phyloP scores from a whole-genome alignment of 1,284 basidiomycete species.

The Trametes pubescens region DNA sequence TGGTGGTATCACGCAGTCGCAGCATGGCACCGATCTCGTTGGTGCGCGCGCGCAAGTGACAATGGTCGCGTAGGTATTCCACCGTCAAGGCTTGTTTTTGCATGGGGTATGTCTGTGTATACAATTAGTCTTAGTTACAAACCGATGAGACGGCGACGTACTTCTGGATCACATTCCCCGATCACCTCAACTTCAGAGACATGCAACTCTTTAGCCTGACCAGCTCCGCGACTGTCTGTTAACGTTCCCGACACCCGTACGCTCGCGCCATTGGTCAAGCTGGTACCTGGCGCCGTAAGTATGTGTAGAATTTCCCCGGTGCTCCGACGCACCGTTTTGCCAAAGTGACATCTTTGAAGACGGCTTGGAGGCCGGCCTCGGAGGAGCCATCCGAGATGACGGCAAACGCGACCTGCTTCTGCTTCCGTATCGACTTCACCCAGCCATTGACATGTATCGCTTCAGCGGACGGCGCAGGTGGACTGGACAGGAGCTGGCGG shows the following conservation, averaged over 20 bases:
- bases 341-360: slow-evolving; percentile 61
- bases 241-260: slow-evolving; percentile 75
- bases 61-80: slow-evolving; percentile 83
- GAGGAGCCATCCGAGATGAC: slow-evolving; percentile 86
- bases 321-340: slow-evolving; percentile 45
- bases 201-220: slow-evolving; percentile 80
- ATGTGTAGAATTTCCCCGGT: background rate
- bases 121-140: background rate
- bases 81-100: slow-evolving; percentile 83
- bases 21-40: slow-evolving; percentile 76
- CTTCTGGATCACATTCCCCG: slow-evolving; percentile 80
- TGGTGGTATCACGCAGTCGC: slow-evolving; percentile 70
- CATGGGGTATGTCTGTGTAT: slow-evolving; percentile 77
- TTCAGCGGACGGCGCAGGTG: slow-evolving; percentile 23
- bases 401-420: slow-evolving; percentile 88
- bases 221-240: slow-evolving; percentile 68
- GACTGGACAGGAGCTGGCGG: slow-evolving; percentile 57
- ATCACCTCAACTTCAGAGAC: slow-evolving; percentile 72
- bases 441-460: slow-evolving; percentile 70
- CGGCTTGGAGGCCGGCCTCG: slow-evolving; percentile 76
- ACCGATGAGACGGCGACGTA: slow-evolving; percentile 43
- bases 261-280: slow-evolving; percentile 77
- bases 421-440: slow-evolving; percentile 84
- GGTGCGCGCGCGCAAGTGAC: slow-evolving; percentile 86
- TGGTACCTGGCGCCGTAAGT: slow-evolving; percentile 34